Percentiles rank a stretch among this genome's conserved stretches.
Conservation (phyloP, 192 early-diverging fungal genomes). For the Linnemannia elongata region DNA sequence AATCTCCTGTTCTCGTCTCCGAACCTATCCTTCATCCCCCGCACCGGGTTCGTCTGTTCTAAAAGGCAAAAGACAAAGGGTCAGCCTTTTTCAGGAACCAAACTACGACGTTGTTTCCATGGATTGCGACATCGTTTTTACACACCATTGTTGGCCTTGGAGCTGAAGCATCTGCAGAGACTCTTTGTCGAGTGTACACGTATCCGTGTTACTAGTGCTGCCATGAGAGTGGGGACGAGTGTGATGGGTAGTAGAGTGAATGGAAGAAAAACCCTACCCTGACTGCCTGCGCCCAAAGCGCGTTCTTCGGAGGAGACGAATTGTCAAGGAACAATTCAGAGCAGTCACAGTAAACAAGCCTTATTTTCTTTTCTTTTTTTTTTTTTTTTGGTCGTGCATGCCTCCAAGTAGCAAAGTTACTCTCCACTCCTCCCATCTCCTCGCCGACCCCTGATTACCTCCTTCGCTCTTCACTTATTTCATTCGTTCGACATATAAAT, state of each 20-base stretch:
- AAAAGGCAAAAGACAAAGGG: not conserved
- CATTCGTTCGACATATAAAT: not conserved
- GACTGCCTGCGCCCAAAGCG: constrained; percentile 4
- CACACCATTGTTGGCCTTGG: constrained; percentile 20
- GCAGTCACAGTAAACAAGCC: constrained; percentile 24
- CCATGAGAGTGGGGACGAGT: not conserved
- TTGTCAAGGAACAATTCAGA: not conserved
- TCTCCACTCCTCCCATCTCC: not conserved
- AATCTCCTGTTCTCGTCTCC: constrained; percentile 61
- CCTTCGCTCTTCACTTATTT: not conserved
- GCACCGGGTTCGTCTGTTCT: constrained; percentile 64
- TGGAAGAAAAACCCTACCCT: not conserved
- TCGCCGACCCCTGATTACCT: not conserved
- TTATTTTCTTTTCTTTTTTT: constrained; percentile 29
- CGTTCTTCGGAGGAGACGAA: constrained; percentile 4
- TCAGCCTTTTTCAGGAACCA: constrained; percentile 1
- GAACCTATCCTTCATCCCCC: constrained; percentile 74
- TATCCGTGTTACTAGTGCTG: constrained; percentile 13
- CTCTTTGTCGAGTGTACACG: not conserved
- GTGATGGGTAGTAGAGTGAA: not conserved
- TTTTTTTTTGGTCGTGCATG: constrained; percentile 38
- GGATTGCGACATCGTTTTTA: not conserved
- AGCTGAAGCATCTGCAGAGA: constrained; percentile 26
- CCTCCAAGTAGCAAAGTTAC: not conserved
- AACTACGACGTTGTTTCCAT: not conserved